phyloP scores from a whole-genome alignment of 352 stramenopile species.

The Peronospora farinosa region DNA sequence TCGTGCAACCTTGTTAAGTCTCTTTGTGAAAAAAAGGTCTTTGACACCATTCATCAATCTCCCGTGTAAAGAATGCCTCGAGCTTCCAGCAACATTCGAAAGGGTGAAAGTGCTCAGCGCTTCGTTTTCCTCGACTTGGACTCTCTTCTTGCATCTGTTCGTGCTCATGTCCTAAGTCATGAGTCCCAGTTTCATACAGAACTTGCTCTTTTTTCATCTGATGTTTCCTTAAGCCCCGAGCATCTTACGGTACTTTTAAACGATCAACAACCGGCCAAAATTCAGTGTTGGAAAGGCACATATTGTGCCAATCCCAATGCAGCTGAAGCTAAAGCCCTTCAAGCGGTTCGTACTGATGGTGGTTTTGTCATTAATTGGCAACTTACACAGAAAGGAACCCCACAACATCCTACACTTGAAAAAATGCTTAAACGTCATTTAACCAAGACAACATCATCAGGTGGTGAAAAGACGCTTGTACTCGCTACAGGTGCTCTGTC shows the following conservation, averaged over 20 bases:
- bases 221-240: slow-evolving; percentile 16
- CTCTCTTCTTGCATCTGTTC: slow-evolving; percentile 11
- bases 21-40: too few relatives aligned
- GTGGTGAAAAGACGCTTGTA: slow-evolving; percentile 13
- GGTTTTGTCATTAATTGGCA: slow-evolving; percentile 11
- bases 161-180: slow-evolving; percentile 13
- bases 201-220: slow-evolving; percentile 7
- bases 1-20: not conserved
- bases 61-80: slow-evolving; percentile 5
- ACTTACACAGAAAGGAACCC: slow-evolving; percentile 24
- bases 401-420: slow-evolving; percentile 25
- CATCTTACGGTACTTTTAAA: slow-evolving; percentile 17
- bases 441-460: not conserved
- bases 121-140: slow-evolving; percentile 30
- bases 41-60: too few relatives aligned
- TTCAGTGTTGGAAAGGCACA: slow-evolving; percentile 23
- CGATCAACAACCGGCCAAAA: slow-evolving; percentile 11
- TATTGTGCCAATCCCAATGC: slow-evolving; percentile 21
- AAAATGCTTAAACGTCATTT: slow-evolving; percentile 24
- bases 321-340: slow-evolving; percentile 12
- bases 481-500: slow-evolving; percentile 13
- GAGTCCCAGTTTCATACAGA: slow-evolving; percentile 16
- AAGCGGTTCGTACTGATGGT: slow-evolving; percentile 11
- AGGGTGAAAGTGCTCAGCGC: slow-evolving; percentile 4
- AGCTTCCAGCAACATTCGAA: slow-evolving; percentile 1